Conservation (phyloP, 2,329 filamentous ascomycete species). For the Trichoderma aggressivum region DNA sequence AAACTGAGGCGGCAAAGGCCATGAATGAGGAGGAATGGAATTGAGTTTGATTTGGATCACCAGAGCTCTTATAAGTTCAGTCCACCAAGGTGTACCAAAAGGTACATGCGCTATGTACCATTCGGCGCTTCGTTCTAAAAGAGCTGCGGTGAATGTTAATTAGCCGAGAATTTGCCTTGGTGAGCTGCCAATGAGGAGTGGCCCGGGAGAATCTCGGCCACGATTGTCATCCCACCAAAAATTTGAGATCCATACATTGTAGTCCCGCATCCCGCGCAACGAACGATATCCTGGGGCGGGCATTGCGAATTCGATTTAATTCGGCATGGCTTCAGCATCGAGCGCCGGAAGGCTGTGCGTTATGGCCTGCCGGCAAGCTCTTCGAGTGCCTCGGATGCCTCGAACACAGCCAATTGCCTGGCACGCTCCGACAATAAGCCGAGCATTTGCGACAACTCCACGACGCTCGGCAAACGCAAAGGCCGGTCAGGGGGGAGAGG, state of each 20-base stretch:
- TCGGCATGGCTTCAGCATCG: slow-evolving; percentile 40
- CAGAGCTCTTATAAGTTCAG: not conserved
- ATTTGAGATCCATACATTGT: slow-evolving; percentile 29
- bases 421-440: slow-evolving; percentile 23
- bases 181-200: not conserved
- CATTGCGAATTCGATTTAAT: slow-evolving; percentile 23
- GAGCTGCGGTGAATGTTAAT: not conserved
- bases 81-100: not conserved
- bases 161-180: not conserved
- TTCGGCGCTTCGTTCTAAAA: not conserved
- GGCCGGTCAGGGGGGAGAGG: slow-evolving; percentile 25
- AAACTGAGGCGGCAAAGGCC: not conserved
- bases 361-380: slow-evolving; percentile 33
- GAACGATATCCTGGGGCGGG: slow-evolving; percentile 2
- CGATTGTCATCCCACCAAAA: slow-evolving; percentile 27
- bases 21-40: not conserved
- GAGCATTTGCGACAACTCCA: slow-evolving; percentile 33
- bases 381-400: slow-evolving; percentile 25
- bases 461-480: slow-evolving; percentile 28
- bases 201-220: slow-evolving; percentile 29
- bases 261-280: slow-evolving; percentile 22
- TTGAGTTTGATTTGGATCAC: not conserved
- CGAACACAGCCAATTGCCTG: slow-evolving; percentile 27
- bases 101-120: not conserved
- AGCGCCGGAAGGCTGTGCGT: slow-evolving; percentile 37